Evolutionary conservation across 139 green algal genomes (phyloP).

Genomic region (Coelastrella sp.): DNA sequence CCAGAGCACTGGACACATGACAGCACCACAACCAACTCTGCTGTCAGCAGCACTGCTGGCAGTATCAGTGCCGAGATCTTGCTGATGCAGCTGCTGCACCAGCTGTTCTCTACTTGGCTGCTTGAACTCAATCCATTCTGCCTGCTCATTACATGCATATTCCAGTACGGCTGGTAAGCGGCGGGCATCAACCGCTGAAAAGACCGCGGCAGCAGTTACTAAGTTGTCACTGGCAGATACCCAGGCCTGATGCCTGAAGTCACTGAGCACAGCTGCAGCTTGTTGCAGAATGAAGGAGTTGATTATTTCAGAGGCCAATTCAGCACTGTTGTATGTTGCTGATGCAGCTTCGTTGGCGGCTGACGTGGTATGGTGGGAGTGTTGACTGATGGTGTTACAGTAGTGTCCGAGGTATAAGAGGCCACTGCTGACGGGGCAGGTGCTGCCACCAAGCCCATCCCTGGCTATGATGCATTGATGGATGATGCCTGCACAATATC

Average conservation of each 20-base stretch:
- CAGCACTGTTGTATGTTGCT: not conserved
- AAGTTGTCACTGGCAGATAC: not conserved
- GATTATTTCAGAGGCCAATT: too few species aligned
- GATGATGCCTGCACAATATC: constrained; percentile 8
- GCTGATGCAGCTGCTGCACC: not conserved
- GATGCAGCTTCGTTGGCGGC: not conserved
- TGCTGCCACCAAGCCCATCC: not conserved
- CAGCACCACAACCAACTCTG: not conserved
- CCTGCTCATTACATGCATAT: not conserved
- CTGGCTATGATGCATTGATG: constrained; percentile 11
- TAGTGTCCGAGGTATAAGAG: not conserved
- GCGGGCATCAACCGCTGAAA: not conserved
- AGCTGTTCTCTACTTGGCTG: not conserved
- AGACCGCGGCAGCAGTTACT: not conserved
- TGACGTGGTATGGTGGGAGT: too few species aligned
- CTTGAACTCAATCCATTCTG: constrained; percentile 27
- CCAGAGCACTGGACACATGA: constrained; percentile 18
- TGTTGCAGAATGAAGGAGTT: too few species aligned
- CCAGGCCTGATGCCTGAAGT: not conserved
- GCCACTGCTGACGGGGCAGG: constrained; percentile 16
- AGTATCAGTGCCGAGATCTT: not conserved
- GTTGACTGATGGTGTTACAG: not conserved
- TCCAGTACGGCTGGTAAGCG: constrained; percentile 1
- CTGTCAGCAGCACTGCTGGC: not conserved
- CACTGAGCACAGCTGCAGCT: not conserved